Conservation (phyloP, 2,329 filamentous ascomycete genomes). For the Pestalotiopsis sp. region DNA sequence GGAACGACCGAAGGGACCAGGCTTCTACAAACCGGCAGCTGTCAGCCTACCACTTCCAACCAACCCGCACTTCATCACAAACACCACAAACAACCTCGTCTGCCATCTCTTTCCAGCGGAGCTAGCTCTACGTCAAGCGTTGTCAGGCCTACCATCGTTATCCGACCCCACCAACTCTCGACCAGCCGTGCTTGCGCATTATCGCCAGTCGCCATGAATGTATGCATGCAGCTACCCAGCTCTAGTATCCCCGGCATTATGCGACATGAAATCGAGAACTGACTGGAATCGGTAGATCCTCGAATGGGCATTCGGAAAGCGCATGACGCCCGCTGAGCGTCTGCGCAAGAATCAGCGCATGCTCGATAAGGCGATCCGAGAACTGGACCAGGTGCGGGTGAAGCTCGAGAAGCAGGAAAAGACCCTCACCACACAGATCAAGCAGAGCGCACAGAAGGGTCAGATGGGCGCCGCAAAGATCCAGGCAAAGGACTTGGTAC, state of each 20-base stretch:
- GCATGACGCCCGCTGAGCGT: conserved; percentile 94
- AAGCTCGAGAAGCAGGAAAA: conserved; percentile 99
- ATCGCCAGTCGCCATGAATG: conserved; percentile 9
- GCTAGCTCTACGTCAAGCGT: neutral
- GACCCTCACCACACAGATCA: conserved; percentile 93
- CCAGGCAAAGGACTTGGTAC: conserved; percentile 94
- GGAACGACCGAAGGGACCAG: neutral
- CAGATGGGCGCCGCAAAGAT: conserved; percentile 99
- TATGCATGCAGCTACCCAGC: conserved; percentile 5
- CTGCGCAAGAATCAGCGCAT: conserved; percentile 93
- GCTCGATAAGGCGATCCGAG: conserved; percentile 94
- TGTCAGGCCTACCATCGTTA: neutral
- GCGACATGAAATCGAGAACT: neutral
- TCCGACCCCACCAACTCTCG: neutral
- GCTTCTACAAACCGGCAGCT: neutral
- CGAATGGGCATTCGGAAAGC: conserved; percentile 99
- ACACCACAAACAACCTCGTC: neutral
- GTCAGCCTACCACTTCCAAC: neutral
- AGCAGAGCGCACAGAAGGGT: conserved; percentile 96
- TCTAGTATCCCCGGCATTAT: neutral
- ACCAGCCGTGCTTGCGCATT: neutral
- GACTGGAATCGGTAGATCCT: conserved; percentile 70
- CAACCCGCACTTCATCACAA: neutral
- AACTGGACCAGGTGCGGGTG: conserved; percentile 90
- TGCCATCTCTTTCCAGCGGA: neutral